A percentile compares a stretch with the other conserved stretches of the same genome.
These are phyloP conservation scores for Triangularia setosa DNA, from an alignment of 2,329 filamentous ascomycete species.

Conservation along the genomic window DNA sequence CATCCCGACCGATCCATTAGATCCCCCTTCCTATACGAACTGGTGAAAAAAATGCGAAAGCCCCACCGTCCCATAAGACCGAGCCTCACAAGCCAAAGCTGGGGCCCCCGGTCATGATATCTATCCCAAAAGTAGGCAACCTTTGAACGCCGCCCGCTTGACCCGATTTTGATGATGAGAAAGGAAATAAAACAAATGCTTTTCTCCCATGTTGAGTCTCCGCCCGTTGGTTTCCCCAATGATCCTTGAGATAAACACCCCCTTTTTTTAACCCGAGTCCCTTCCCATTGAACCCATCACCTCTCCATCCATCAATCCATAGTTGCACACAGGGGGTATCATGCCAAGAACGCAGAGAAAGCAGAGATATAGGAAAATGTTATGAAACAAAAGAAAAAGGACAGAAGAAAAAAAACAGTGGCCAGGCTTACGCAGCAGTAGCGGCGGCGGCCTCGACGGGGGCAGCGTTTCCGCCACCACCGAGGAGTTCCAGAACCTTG, in stretches of 20 bases:
- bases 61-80: background rate
- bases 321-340: constrained; percentile 20
- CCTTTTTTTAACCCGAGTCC: background rate
- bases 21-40: background rate
- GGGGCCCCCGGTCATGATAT: background rate
- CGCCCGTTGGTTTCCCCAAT: background rate
- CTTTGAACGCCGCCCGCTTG: constrained; percentile 4
- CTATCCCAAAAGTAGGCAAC: background rate
- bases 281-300: background rate
- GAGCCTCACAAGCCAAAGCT: background rate
- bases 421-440: constrained; percentile 8
- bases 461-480: constrained; percentile 41
- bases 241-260: constrained; percentile 7
- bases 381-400: constrained; percentile 7
- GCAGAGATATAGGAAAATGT: constrained; percentile 6
- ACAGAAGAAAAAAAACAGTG: background rate
- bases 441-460: constrained; percentile 35
- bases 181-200: constrained; percentile 3
- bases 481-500: constrained; percentile 89
- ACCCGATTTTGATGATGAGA: background rate
- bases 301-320: background rate
- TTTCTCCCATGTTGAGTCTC: background rate
- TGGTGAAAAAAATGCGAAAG: background rate
- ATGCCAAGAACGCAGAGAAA: constrained; percentile 16
- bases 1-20: background rate